A percentile compares a stretch with the other conserved stretches of the same genome.
Evolutionary conservation across 495 filamentous ascomycete species (phyloP).

Genomic region (Neurospora pannonica): DNA sequence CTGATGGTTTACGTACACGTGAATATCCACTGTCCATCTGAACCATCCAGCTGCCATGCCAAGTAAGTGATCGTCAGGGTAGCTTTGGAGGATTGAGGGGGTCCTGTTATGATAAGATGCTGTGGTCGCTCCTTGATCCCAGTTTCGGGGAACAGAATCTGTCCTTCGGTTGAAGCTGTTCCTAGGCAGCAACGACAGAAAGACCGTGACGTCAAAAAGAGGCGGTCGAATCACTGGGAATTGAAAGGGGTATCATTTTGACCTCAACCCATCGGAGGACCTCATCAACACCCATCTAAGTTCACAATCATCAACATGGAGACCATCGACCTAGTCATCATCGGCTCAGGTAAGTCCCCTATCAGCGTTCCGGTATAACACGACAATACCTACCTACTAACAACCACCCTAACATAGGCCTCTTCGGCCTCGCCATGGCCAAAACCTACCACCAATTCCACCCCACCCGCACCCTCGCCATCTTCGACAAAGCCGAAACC

Average conservation of each 20-base stretch:
- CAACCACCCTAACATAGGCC: slow-evolving; percentile 17
- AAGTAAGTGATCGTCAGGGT: not conserved
- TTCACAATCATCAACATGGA: slow-evolving; percentile 24
- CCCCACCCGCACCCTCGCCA: slow-evolving; percentile 24
- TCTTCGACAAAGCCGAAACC: slow-evolving; percentile 28
- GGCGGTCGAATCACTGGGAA: too few species aligned
- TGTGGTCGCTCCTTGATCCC: not conserved
- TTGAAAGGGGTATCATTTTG: not conserved
- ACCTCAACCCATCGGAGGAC: not conserved
- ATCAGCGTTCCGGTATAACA: too few species aligned
- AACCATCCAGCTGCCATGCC: not conserved
- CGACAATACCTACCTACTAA: not conserved
- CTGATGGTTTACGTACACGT: not conserved
- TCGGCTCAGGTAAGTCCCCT: slow-evolving; percentile 26
- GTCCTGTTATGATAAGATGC: not conserved
- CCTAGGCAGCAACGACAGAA: not conserved
- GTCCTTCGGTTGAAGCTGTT: not conserved
- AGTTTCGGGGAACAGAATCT: not conserved
- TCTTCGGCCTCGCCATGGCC: slow-evolving; percentile 32
- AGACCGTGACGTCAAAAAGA: not conserved
- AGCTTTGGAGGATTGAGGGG: not conserved
- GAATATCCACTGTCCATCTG: not conserved
- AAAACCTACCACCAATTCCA: slow-evolving; percentile 33
- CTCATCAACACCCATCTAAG: not conserved
- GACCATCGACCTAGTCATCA: slow-evolving; percentile 32